Conservation (phyloP, 805 yeast genomes). For the Danielia oregonensis region DNA sequence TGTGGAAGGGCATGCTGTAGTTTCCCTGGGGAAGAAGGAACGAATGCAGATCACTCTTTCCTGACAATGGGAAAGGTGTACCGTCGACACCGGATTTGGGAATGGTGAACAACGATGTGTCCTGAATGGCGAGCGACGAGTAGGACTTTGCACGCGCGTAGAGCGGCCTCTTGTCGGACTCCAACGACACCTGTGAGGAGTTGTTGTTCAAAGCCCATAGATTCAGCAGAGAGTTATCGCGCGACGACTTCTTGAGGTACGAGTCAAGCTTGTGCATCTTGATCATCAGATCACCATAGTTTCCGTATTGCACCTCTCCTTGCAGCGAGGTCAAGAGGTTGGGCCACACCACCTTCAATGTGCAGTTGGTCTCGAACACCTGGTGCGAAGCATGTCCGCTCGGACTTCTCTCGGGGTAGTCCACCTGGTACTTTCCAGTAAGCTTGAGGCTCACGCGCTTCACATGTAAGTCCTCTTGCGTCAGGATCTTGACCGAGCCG, state of each 20-base stretch:
- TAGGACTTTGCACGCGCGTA: constrained; percentile 29
- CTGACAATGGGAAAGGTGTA: constrained; percentile 27
- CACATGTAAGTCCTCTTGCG: constrained; percentile 41
- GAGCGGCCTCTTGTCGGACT: constrained; percentile 19
- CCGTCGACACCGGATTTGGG: constrained; percentile 41
- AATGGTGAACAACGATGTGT: constrained; percentile 19
- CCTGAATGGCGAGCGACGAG: constrained; percentile 18
- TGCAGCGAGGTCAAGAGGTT: constrained; percentile 39
- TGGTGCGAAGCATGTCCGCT: constrained; percentile 29
- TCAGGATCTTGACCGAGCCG: constrained; percentile 46
- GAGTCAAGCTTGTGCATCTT: constrained; percentile 17
- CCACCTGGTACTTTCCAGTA: constrained; percentile 41
- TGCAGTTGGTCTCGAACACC: constrained; percentile 35
- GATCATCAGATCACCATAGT: constrained; percentile 36
- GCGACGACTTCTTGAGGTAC: constrained; percentile 7
- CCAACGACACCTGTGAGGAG: neutral
- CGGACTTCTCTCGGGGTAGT: constrained; percentile 33
- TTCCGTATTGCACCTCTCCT: constrained; percentile 38
- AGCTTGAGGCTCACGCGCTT: constrained; percentile 36
- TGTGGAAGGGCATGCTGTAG: constrained; percentile 46
- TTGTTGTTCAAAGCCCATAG: constrained; percentile 5
- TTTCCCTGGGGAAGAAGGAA: constrained; percentile 49
- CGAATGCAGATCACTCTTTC: constrained; percentile 20
- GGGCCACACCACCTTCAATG: constrained; percentile 45
- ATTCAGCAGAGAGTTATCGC: constrained; percentile 11